Evolutionary conservation across 768 basidiomycete species (phyloP).

Genomic region (Zangia roseola): DNA sequence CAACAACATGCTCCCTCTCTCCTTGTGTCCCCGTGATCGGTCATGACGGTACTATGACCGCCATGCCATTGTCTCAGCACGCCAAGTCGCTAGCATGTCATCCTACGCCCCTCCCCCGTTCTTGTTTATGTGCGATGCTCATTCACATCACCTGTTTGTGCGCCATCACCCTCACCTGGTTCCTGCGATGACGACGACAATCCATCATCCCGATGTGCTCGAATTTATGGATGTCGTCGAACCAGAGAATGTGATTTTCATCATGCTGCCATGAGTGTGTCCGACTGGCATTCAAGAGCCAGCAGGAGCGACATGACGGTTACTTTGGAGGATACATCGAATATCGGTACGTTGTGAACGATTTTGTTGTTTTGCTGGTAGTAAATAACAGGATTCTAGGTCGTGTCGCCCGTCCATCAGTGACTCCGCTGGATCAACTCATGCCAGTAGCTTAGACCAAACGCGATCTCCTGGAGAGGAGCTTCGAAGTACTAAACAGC

Average conservation of each 20-base stretch:
- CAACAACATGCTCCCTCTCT: too few species aligned
- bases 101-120: too few species aligned
- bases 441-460: slow-evolving; percentile 72
- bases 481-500: slow-evolving; percentile 87
- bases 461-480: slow-evolving; percentile 95
- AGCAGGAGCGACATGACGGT: slow-evolving; percentile 77
- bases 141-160: too few species aligned
- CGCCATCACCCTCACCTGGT: too few species aligned
- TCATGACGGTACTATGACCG: too few species aligned
- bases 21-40: too few species aligned
- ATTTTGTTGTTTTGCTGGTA: not conserved
- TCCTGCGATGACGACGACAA: too few species aligned
- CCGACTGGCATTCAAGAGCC: slow-evolving; percentile 59
- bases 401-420: slow-evolving; percentile 90
- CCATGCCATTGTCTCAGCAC: too few species aligned
- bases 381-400: slow-evolving; percentile 42
- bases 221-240: slow-evolving; percentile 94
- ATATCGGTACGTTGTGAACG: slow-evolving; percentile 59
- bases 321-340: slow-evolving; percentile 91
- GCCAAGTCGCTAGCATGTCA: too few species aligned
- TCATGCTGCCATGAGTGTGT: slow-evolving; percentile 97
- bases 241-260: slow-evolving; percentile 81
- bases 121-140: too few species aligned
- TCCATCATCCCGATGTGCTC: slow-evolving; percentile 93
- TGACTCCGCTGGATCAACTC: slow-evolving; percentile 75